These are phyloP conservation scores for Paramecium primaurelia DNA, from an alignment of 73 alveolate genomes.

Conservation along the genomic window DNA sequence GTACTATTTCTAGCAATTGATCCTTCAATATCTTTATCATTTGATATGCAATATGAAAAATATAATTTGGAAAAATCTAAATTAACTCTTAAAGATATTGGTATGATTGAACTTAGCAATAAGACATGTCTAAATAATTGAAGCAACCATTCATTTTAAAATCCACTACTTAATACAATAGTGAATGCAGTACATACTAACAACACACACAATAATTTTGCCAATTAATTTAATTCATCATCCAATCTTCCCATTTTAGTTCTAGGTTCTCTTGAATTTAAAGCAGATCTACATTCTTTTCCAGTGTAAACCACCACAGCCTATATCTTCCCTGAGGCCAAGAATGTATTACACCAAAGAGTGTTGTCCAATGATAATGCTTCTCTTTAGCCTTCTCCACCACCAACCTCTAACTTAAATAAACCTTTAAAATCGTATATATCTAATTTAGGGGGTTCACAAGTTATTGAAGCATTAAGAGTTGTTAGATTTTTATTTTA, in stretches of 20 bases:
- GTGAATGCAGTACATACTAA: slow-evolving; percentile 76
- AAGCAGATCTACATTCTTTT: slow-evolving; percentile 80
- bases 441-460: slow-evolving; percentile 77
- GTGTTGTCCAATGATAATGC: slow-evolving; percentile 91
- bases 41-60: slow-evolving; percentile 73
- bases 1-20: slow-evolving; percentile 87
- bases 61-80: slow-evolving; percentile 86
- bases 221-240: slow-evolving; percentile 74
- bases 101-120: slow-evolving; percentile 84
- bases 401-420: slow-evolving; percentile 59
- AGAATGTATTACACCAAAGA: slow-evolving; percentile 93
- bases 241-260: slow-evolving; percentile 87
- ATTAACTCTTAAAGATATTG: slow-evolving; percentile 90
- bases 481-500: slow-evolving; percentile 42
- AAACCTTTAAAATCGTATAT: slow-evolving; percentile 80
- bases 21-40: slow-evolving; percentile 84
- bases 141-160: slow-evolving; percentile 69
- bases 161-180: slow-evolving; percentile 74
- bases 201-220: slow-evolving; percentile 76
- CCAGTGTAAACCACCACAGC: slow-evolving; percentile 91
- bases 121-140: slow-evolving; percentile 82
- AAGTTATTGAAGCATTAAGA: slow-evolving; percentile 63
- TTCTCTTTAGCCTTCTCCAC: slow-evolving; percentile 75
- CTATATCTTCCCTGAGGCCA: slow-evolving; percentile 79
- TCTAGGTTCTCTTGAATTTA: slow-evolving; percentile 83